Evolutionary conservation across 2,329 filamentous ascomycete genomes (phyloP).

Genomic region (Ophiocordyceps camponoti-rufipedis): DNA sequence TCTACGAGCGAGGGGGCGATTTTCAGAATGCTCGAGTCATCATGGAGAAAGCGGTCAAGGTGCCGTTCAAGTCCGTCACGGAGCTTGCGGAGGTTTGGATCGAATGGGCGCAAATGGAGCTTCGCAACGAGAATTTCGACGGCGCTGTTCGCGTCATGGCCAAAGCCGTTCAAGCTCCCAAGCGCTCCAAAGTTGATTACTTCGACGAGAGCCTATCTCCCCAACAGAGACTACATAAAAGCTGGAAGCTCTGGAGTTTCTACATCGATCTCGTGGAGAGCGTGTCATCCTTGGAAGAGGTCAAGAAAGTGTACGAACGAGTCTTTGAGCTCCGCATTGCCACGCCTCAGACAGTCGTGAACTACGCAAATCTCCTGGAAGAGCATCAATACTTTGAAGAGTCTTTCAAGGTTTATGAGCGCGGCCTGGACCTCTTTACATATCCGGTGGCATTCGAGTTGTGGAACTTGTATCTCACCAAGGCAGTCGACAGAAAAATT

Average conservation of each 20-base stretch:
- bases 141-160: conserved; percentile 90
- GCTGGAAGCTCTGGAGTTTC: conserved; percentile 99
- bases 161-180: conserved; percentile 91
- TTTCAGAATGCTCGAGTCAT: conserved; percentile 74
- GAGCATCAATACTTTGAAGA: conserved; percentile 94
- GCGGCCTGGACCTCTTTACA: conserved; percentile 92
- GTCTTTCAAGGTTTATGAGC: conserved; percentile 93
- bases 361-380: conserved; percentile 89
- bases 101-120: conserved; percentile 96
- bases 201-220: conserved; percentile 90
- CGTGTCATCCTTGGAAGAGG: conserved; percentile 79
- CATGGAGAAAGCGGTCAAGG: conserved; percentile 94
- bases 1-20: conserved; percentile 82
- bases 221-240: conserved; percentile 95
- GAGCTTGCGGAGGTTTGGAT: conserved; percentile 98
- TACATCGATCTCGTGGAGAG: conserved; percentile 97
- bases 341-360: conserved; percentile 94
- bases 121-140: conserved; percentile 91
- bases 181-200: conserved; percentile 95
- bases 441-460: conserved; percentile 97
- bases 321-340: conserved; percentile 98
- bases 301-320: conserved; percentile 82
- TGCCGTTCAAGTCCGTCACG: conserved; percentile 92
- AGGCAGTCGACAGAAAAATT: conserved; percentile 91
- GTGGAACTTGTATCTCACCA: conserved; percentile 96